phyloP scores from a whole-genome alignment of 176 grass and related monocot species.

The Alopecurus myosuroides region DNA sequence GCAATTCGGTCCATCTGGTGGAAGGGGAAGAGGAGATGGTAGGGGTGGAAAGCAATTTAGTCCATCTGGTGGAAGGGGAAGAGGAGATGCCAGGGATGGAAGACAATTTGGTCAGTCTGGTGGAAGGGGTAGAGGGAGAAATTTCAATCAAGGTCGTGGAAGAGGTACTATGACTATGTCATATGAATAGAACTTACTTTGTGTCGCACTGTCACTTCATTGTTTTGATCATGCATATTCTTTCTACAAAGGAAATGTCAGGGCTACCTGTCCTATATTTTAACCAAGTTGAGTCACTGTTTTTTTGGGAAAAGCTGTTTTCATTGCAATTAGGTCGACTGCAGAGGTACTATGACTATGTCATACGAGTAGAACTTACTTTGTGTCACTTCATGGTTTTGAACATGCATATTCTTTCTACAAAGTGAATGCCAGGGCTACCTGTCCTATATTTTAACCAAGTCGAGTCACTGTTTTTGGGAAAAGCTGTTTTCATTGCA shows the following conservation, averaged over 20 bases:
- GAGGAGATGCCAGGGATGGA: conserved; percentile 19
- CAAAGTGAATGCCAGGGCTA: not conserved
- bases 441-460: not conserved
- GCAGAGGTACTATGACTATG: not conserved
- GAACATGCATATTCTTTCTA: not conserved
- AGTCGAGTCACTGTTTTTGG: not conserved
- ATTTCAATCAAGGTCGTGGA: conserved; percentile 38
- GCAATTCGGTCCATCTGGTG: conserved; percentile 37
- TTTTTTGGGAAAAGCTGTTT: not conserved
- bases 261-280: not conserved
- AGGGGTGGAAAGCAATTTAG: conserved; percentile 35
- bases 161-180: conserved; percentile 31
- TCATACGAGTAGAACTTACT: not conserved
- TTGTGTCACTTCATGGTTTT: conserved; percentile 20
- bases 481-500: not conserved
- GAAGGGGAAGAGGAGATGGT: conserved; percentile 36
- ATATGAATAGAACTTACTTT: not conserved
- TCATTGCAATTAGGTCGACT: not conserved
- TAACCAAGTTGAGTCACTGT: not conserved
- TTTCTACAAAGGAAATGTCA: not conserved
- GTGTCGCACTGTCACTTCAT: conserved; percentile 16
- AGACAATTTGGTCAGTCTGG: conserved; percentile 35
- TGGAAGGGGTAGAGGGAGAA: conserved; percentile 37
- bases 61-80: conserved; percentile 43
- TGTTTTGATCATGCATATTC: conserved; percentile 1